Evolutionary conservation across 2,329 filamentous ascomycete species (phyloP).

Genomic region (Hypoxylon sp.): DNA sequence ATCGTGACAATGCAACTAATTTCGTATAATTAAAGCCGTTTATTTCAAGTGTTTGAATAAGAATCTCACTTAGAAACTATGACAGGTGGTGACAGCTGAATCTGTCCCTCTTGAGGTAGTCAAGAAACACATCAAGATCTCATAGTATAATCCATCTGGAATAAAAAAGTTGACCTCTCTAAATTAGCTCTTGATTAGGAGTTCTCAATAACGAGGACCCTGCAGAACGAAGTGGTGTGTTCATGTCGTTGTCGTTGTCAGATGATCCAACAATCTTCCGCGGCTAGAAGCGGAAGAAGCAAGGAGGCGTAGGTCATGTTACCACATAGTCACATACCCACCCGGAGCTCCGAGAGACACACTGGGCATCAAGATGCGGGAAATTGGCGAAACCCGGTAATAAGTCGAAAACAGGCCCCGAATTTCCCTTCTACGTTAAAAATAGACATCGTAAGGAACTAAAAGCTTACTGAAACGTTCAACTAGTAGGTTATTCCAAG

Average conservation of each 20-base stretch:
- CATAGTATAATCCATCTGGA: neutral
- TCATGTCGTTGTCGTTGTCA: neutral
- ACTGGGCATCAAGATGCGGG: no score
- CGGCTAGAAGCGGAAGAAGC: neutral
- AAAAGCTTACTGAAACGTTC: no score
- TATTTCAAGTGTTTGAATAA: neutral
- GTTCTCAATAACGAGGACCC: neutral
- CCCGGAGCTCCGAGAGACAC: no score
- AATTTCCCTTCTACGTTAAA: no score
- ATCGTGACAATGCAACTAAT: neutral
- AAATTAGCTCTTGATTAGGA: neutral
- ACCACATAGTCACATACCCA: no score
- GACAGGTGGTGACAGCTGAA: no score
- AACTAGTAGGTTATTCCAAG: no score
- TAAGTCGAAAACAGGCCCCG: no score
- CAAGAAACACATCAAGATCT: neutral
- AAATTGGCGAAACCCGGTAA: no score
- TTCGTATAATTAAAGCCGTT: neutral
- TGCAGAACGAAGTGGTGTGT: neutral
- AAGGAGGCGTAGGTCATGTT: neutral
- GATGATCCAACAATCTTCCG: neutral
- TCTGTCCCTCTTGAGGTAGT: neutral
- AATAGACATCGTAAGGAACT: no score
- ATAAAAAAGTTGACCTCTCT: neutral
- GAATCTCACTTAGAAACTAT: neutral